Base-by-base conservation (phyloP, 2,329 filamentous ascomycete genomes). In the Myriosclerotinia duriaeana region DNA sequence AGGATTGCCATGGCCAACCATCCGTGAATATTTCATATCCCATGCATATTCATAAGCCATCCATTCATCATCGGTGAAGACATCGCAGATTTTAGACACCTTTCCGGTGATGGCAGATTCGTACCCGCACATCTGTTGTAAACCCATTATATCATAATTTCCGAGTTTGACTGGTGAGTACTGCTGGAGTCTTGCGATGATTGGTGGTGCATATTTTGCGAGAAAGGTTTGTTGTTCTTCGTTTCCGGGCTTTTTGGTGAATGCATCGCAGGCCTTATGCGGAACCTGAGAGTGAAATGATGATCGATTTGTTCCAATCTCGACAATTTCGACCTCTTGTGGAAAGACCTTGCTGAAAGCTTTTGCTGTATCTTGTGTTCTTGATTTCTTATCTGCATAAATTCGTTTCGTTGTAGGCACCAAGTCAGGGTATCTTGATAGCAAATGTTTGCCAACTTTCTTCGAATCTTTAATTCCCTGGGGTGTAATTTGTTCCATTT, bases 21-120 rank as follows among this genome's bases (percentile, higher is more conserved):
- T 90, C 76, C 87, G 85, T 73, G 86, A 84, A 74, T 89, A 89
- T 72, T 83, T 82, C 69, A 89, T 77, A 69, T 89, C 87, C 69
- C 86, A 86, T 15, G 83, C 81, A 73, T 89, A 89, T 75, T 89
- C 87, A 77, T 87, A 89, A 2, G 79, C 79, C n/a, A 89, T 83
- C 87, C 86, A 89, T 69, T 89, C 86, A 69, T 86, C 82, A 0
- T 85, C 80, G 0, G 80, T 79, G 73, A 89, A 89, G 0, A 85
- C 78, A 64, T 84, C 81, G 77, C 87, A 89, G 75, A 89, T 88
- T 0, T 82, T 82, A 0, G 86, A 88, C 46, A 80, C 82, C 55
- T 80, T 82, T 2, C 87, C 87, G 0, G 82, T 82, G 68, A 88
- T 87, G 22, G 88, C 86, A 40, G 64, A 65, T 36, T 65, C 64